Evolutionary conservation across 371 early-diverging fungal genomes (phyloP).

Genomic region (Batkoa obscura): DNA sequence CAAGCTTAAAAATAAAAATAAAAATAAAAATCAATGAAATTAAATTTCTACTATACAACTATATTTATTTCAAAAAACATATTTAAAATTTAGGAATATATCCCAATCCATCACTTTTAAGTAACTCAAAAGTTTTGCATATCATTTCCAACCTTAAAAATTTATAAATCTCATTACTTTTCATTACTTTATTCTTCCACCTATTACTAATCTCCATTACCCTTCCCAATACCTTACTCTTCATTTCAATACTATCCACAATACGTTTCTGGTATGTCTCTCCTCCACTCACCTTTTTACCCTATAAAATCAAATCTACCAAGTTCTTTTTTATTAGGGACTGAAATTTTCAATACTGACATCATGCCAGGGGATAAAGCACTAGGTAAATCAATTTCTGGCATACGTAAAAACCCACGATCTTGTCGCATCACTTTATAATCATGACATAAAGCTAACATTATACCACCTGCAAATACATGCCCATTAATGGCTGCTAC

Average conservation of each 20-base stretch:
- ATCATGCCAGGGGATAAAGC: conserved; percentile 54
- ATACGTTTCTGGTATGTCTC: conserved; percentile 36
- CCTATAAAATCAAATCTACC: conserved; percentile 46
- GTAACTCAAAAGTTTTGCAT: conserved; percentile 9
- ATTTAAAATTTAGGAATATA: neutral
- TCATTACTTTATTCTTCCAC: conserved; percentile 27
- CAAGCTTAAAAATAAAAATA: too few relatives aligned
- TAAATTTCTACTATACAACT: too few relatives aligned
- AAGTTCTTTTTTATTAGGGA: conserved; percentile 18
- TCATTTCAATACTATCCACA: conserved; percentile 31
- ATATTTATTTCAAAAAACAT: too few relatives aligned
- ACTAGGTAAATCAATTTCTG: conserved; percentile 56
- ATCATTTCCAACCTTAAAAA: conserved; percentile 17
- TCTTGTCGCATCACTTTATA: conserved; percentile 1
- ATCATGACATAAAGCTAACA: conserved; percentile 59
- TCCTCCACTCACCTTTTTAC: conserved; percentile 34
- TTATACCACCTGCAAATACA: conserved; percentile 65
- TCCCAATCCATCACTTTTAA: conserved; percentile 1
- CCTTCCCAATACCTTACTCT: conserved; percentile 20
- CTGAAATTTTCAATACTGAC: neutral
- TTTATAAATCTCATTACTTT: conserved; percentile 13
- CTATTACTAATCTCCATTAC: conserved; percentile 28
- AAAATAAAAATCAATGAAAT: too few relatives aligned
- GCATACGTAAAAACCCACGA: conserved; percentile 8
- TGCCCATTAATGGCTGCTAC: conserved; percentile 69